phyloP scores from a whole-genome alignment of 805 yeast genomes.

The Hyphopichia homilentoma region DNA sequence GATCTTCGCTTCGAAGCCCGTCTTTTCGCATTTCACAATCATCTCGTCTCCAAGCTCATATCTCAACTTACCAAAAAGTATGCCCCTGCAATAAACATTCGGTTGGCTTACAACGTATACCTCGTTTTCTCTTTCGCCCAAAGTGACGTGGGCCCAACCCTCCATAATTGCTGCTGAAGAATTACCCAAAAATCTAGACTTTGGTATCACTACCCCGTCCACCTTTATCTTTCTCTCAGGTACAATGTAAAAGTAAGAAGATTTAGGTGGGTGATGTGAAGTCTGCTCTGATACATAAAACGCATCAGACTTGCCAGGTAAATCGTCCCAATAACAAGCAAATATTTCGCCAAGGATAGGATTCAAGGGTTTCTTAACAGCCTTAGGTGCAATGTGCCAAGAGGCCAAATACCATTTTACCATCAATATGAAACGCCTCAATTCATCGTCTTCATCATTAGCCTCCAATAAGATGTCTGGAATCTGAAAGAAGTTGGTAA shows the following conservation, averaged over 20 bases:
- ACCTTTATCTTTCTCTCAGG: slow-evolving; percentile 80
- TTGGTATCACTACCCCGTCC: slow-evolving; percentile 87
- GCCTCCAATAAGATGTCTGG: slow-evolving; percentile 77
- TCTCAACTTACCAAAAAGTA: slow-evolving; percentile 83
- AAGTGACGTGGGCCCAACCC: slow-evolving; percentile 70
- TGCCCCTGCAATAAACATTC: slow-evolving; percentile 91
- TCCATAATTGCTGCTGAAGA: slow-evolving; percentile 98
- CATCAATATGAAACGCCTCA: slow-evolving; percentile 68
- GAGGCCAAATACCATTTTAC: slow-evolving; percentile 90
- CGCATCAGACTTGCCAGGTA: slow-evolving; percentile 62
- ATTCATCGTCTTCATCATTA: slow-evolving; percentile 51
- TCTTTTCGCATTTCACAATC: slow-evolving; percentile 59
- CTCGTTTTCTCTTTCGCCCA: slow-evolving; percentile 65
- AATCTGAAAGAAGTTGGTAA: slow-evolving; percentile 80
- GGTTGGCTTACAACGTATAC: slow-evolving; percentile 88
- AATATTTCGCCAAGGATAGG: slow-evolving; percentile 93
- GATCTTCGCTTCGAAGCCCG: slow-evolving; percentile 66
- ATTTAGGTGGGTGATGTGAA: slow-evolving; percentile 97
- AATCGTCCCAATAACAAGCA: slow-evolving; percentile 88
- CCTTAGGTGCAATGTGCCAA: slow-evolving; percentile 98
- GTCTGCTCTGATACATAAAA: slow-evolving; percentile 92
- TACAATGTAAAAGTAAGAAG: slow-evolving; percentile 83
- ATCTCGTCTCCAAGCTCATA: slow-evolving; percentile 92
- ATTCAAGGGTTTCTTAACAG: slow-evolving; percentile 94
- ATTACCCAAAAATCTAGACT: slow-evolving; percentile 86